Conservation (phyloP, 2,329 filamentous ascomycete genomes). For the Xylaria sp. region DNA sequence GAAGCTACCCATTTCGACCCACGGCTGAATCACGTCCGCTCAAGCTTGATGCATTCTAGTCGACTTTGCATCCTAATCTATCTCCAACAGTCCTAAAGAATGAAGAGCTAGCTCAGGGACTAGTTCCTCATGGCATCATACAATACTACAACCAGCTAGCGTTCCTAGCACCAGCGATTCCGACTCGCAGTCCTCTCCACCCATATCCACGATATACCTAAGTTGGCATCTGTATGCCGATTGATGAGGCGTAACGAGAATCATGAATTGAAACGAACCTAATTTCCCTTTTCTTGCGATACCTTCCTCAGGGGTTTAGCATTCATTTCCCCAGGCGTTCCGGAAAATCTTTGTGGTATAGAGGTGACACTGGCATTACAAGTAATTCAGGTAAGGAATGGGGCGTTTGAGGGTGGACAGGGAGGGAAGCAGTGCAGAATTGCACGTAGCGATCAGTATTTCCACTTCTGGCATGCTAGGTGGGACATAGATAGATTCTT, state of each 20-base stretch:
- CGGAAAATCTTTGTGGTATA: conserved; percentile 37
- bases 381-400: conserved; percentile 36
- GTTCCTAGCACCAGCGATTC: background rate
- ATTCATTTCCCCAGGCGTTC: conserved; percentile 42
- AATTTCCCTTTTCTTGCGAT: conserved; percentile 35
- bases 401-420: conserved; percentile 40
- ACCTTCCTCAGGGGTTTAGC: conserved; percentile 31
- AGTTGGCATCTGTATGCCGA: conserved; percentile 41
- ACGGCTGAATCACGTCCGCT: conserved; percentile 28
- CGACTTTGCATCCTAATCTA: background rate
- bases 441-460: conserved; percentile 35
- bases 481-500: conserved; percentile 28
- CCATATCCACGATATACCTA: conserved; percentile 41
- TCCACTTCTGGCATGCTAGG: conserved; percentile 33
- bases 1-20: conserved; percentile 44
- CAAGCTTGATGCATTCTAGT: background rate
- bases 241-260: conserved; percentile 47
- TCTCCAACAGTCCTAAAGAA: background rate
- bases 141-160: background rate
- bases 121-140: background rate
- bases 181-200: conserved; percentile 21
- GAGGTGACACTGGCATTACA: conserved; percentile 36
- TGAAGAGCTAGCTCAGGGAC: background rate
- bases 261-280: conserved; percentile 43
- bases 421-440: conserved; percentile 32